Evolutionary conservation across 495 filamentous ascomycete genomes (phyloP).

Genomic region (Xylaria castorea): DNA sequence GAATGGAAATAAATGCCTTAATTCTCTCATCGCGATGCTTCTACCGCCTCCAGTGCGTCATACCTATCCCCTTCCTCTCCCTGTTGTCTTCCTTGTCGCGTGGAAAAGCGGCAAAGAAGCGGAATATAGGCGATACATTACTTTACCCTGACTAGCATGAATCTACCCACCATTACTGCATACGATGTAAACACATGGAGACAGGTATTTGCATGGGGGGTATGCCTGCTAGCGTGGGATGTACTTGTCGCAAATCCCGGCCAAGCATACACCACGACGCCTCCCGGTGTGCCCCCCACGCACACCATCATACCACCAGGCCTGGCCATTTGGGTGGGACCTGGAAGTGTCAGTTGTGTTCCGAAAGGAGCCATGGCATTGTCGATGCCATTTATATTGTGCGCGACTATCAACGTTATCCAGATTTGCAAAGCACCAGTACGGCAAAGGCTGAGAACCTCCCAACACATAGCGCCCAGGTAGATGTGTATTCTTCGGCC

Average conservation of each 20-base stretch:
- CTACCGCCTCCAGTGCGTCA: not conserved
- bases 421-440: not conserved
- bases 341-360: conserved; percentile 19
- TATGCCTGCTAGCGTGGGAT: conserved; percentile 16
- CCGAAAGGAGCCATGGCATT: conserved; percentile 21
- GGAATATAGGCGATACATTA: conserved; percentile 4
- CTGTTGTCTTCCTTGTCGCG: not conserved
- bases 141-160: conserved; percentile 17
- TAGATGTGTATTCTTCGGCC: conserved; percentile 24
- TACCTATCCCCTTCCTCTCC: not conserved
- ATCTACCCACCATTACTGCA: conserved; percentile 18
- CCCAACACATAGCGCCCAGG: conserved; percentile 4
- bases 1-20: not conserved
- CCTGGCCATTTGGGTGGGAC: conserved; percentile 17
- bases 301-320: conserved; percentile 23
- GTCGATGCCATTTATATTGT: conserved; percentile 19
- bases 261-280: conserved; percentile 23
- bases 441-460: conserved; percentile 7
- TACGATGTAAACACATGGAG: conserved; percentile 23
- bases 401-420: conserved; percentile 13
- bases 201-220: conserved; percentile 16
- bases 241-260: conserved; percentile 12
- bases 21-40: not conserved
- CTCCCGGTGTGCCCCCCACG: conserved; percentile 19
- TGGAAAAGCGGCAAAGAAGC: conserved; percentile 3